A percentile compares a stretch with the other conserved stretches of the same genome.
These are phyloP conservation scores for Phyllosticta citribraziliensis DNA, from an alignment of 2,329 filamentous ascomycete species.

Conservation along the genomic window DNA sequence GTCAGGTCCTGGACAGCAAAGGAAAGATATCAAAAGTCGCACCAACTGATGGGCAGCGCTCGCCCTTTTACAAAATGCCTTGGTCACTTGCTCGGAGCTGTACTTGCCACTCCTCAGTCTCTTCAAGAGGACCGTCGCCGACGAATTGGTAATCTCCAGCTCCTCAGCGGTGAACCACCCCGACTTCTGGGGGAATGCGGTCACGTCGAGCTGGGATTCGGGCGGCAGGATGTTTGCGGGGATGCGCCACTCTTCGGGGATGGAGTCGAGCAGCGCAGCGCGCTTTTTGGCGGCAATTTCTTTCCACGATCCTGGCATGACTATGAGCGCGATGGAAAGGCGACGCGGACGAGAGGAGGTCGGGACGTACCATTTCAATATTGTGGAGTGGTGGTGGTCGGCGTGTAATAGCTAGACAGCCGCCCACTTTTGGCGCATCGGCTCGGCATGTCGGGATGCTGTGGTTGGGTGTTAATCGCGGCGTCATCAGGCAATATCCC, in stretches of 20 bases:
- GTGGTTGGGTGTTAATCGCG: not conserved
- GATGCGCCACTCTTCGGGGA: constrained; percentile 9
- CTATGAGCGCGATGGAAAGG: not conserved
- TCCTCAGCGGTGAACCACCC: constrained; percentile 50
- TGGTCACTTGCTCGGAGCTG: constrained; percentile 43
- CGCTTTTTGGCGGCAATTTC: constrained; percentile 23
- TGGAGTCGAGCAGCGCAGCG: constrained; percentile 13
- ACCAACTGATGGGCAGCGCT: constrained; percentile 47
- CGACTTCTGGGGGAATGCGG: constrained; percentile 43
- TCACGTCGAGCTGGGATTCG: constrained; percentile 46
- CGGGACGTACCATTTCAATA: not conserved
- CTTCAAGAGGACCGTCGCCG: constrained; percentile 31
- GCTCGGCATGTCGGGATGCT: not conserved
- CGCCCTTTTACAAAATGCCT: constrained; percentile 46
- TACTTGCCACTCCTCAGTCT: constrained; percentile 35
- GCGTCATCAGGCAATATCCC: not conserved
- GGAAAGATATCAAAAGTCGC: not conserved
- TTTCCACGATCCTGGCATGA: constrained; percentile 19
- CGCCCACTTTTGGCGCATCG: constrained; percentile 7
- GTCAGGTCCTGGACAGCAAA: not conserved
- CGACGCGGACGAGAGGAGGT: not conserved
- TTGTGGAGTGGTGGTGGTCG: not conserved
- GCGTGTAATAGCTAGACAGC: not conserved
- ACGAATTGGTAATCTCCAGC: constrained; percentile 39
- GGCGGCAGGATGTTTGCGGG: constrained; percentile 40